Evolutionary conservation across 495 filamentous ascomycete species (phyloP).

Genomic region (Clohesyomyces aquaticus): DNA sequence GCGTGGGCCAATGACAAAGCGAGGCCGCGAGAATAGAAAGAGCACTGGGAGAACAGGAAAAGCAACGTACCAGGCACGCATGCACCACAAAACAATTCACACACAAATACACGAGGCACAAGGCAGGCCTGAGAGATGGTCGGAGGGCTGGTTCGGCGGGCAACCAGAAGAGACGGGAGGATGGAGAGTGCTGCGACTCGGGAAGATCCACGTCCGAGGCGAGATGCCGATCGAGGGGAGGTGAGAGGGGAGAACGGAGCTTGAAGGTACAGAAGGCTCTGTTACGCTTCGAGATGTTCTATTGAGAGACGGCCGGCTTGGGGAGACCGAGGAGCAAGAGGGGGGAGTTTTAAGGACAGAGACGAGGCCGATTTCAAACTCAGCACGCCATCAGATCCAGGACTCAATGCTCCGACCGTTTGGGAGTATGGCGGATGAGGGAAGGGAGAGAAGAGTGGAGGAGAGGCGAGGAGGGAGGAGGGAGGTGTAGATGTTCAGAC

Average conservation of each 20-base stretch:
- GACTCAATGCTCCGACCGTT: conserved; percentile 42
- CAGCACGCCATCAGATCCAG: conserved; percentile 40
- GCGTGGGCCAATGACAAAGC: background rate
- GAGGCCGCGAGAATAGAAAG: background rate
- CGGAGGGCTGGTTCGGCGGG: conserved; percentile 8
- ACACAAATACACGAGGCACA: background rate
- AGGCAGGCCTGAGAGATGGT: conserved; percentile 5
- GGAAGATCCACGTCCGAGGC: conserved; percentile 44
- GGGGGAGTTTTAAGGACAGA: conserved; percentile 32
- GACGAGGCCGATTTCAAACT: conserved; percentile 21
- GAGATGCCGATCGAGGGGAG: conserved; percentile 4
- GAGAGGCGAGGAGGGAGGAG: conserved; percentile 28
- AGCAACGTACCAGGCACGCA: conserved; percentile 6
- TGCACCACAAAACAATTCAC: background rate
- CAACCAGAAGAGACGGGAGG: conserved; percentile 6
- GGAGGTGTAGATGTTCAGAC: conserved; percentile 19
- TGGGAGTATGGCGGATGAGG: conserved; percentile 31
- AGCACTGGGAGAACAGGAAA: background rate
- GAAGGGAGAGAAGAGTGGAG: conserved; percentile 20
- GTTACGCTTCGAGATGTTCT: conserved; percentile 38
- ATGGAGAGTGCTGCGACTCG: conserved; percentile 25
- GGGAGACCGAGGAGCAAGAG: conserved; percentile 40
- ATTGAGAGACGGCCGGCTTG: conserved; percentile 41
- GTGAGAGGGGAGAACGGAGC: conserved; percentile 20
- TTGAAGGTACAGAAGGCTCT: conserved; percentile 32